Evolutionary conservation across 2,329 filamentous ascomycete genomes (phyloP).

Genomic region (Penicillium thymicola): DNA sequence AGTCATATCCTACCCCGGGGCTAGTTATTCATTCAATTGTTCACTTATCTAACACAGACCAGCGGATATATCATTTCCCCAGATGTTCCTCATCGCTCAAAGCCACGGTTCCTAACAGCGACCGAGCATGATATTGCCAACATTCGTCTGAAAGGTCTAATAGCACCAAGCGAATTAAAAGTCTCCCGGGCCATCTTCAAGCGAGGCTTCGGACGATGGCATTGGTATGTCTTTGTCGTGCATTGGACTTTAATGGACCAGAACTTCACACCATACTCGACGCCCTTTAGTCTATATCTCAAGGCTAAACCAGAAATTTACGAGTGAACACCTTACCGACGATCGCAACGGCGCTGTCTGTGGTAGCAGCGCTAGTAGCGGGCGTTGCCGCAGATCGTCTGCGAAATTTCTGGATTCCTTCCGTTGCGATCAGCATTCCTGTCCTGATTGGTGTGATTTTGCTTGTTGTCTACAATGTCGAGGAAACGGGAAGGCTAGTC

Average conservation of each 20-base stretch:
- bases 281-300: conserved; percentile 44
- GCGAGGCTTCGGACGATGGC: conserved; percentile 41
- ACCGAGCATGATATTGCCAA: conserved; percentile 18
- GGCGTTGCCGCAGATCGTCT: conserved; percentile 35
- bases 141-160: conserved; percentile 20
- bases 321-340: conserved; percentile 45
- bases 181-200: conserved; percentile 37
- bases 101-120: conserved; percentile 9
- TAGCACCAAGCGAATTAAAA: conserved; percentile 30
- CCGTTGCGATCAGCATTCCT: conserved; percentile 31
- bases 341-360: conserved; percentile 38
- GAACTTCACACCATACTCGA: conserved; percentile 34
- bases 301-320: conserved; percentile 38
- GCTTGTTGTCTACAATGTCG: conserved; percentile 39
- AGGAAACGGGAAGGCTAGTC: conserved; percentile 37
- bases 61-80: conserved; percentile 28
- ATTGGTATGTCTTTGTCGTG: conserved; percentile 40
- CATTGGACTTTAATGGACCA: conserved; percentile 42
- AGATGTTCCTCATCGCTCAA: conserved; percentile 30
- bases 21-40: neutral
- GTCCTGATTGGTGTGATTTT: conserved; percentile 35
- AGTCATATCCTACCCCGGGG: neutral
- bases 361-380: conserved; percentile 35
- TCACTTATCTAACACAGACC: neutral
- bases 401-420: conserved; percentile 37